Conservation (phyloP, 2,329 filamentous ascomycete genomes). For the Microcera coccophila region DNA sequence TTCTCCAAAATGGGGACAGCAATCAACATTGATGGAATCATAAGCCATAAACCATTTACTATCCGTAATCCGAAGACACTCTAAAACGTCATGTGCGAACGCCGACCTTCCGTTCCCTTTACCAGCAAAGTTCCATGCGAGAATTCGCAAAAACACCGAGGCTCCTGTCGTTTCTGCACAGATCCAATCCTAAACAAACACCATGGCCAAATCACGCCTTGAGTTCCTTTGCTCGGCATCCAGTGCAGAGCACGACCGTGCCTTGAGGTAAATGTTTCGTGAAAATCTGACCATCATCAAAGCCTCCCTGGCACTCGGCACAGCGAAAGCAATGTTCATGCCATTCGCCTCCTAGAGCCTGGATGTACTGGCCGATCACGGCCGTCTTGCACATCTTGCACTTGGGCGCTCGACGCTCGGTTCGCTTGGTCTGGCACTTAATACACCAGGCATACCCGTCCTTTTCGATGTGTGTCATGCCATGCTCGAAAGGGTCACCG, state of each 20-base stretch:
- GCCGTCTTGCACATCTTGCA: slow-evolving; percentile 80
- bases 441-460: slow-evolving; percentile 98
- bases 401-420: slow-evolving; percentile 81
- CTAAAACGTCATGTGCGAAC: background rate
- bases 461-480: slow-evolving; percentile 77
- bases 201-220: slow-evolving; percentile 41
- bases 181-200: slow-evolving; percentile 6
- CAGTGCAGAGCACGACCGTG: slow-evolving; percentile 57
- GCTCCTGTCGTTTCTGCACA: too few relatives aligned
- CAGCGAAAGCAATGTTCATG: slow-evolving; percentile 91
- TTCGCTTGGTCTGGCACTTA: slow-evolving; percentile 85
- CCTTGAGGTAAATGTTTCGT: slow-evolving; percentile 50
- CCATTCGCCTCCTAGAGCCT: slow-evolving; percentile 88
- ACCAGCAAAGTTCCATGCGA: background rate
- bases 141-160: too few relatives aligned
- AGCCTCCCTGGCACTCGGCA: slow-evolving; percentile 55
- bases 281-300: slow-evolving; percentile 64
- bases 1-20: background rate
- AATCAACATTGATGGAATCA: background rate
- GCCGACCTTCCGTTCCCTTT: background rate
- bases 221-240: slow-evolving; percentile 56
- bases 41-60: background rate
- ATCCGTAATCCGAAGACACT: background rate
- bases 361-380: slow-evolving; percentile 85
- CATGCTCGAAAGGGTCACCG: slow-evolving; percentile 82